phyloP scores from a whole-genome alignment of 2,329 filamentous ascomycete genomes.

The Rhexocercosporidium sp. region DNA sequence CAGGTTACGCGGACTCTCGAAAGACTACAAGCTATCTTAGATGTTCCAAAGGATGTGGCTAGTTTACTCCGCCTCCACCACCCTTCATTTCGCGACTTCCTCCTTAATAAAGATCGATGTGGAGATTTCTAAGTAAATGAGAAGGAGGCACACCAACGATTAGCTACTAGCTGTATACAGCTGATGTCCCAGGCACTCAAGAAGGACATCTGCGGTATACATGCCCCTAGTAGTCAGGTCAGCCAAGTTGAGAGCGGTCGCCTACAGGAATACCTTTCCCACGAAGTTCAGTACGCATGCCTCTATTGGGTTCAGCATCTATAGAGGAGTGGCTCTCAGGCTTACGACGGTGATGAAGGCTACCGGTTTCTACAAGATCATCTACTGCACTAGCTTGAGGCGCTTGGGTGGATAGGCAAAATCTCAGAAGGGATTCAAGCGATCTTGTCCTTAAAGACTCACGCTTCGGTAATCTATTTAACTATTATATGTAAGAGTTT shows the following conservation, averaged over 20 bases:
- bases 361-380: conserved; percentile 15
- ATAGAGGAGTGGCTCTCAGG: conserved; percentile 16
- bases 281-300: too few species aligned
- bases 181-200: conserved; percentile 42
- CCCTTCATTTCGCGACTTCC: too few species aligned
- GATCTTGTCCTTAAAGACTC: conserved; percentile 20
- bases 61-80: too few species aligned
- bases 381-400: conserved; percentile 8
- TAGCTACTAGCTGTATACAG: conserved; percentile 40
- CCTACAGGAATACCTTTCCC: conserved; percentile 25
- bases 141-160: conserved; percentile 38
- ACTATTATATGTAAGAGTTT: background rate
- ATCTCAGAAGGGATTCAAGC: conserved; percentile 15
- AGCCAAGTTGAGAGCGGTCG: conserved; percentile 23
- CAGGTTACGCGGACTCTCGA: too few species aligned
- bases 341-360: background rate
- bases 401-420: too few species aligned
- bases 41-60: too few species aligned
- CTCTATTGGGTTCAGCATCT: too few species aligned
- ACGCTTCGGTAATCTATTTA: conserved; percentile 6
- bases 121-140: too few species aligned
- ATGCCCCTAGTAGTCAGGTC: conserved; percentile 28
- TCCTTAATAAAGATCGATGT: too few species aligned
- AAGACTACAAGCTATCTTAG: too few species aligned
- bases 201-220: conserved; percentile 22